These are phyloP conservation scores for Candida sanyiensis DNA, from an alignment of 805 yeast genomes.

Conservation along the genomic window DNA sequence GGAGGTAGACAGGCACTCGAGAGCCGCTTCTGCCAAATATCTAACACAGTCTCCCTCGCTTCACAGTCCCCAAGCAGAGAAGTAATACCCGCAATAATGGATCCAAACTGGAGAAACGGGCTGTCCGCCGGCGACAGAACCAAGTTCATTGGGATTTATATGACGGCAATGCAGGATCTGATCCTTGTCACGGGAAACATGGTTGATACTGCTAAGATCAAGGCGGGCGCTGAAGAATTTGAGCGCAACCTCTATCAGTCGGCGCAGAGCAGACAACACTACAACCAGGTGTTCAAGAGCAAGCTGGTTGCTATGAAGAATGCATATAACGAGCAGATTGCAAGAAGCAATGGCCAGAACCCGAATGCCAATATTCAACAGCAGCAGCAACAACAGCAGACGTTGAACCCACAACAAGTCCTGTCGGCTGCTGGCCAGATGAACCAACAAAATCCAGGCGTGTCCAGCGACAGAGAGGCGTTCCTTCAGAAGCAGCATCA, in stretches of 20 bases:
- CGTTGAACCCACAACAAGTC: slow-evolving; percentile 6
- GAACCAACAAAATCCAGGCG: slow-evolving; percentile 7
- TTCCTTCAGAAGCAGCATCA: slow-evolving; percentile 46
- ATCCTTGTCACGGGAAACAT: slow-evolving; percentile 16
- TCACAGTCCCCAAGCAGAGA: slow-evolving; percentile 1
- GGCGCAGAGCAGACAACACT: slow-evolving; percentile 52
- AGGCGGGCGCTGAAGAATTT: slow-evolving; percentile 60
- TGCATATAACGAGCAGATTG: slow-evolving; percentile 19
- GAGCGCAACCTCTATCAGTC: slow-evolving; percentile 61
- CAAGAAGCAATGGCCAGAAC: slow-evolving; percentile 32
- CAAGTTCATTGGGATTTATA: slow-evolving; percentile 20
- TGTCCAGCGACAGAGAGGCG: slow-evolving; percentile 20
- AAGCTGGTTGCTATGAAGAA: slow-evolving; percentile 24
- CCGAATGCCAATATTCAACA: slow-evolving; percentile 17
- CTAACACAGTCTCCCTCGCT: neutral
- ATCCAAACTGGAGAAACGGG: slow-evolving; percentile 26
- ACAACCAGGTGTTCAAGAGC: slow-evolving; percentile 39
- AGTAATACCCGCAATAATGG: slow-evolving; percentile 14
- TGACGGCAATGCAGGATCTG: slow-evolving; percentile 22
- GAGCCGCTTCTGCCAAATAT: neutral
- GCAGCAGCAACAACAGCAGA: slow-evolving; percentile 27
- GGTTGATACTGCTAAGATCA: slow-evolving; percentile 37
- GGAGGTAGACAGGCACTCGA: too few species aligned
- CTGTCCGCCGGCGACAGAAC: slow-evolving; percentile 21
- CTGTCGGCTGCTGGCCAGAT: slow-evolving; percentile 1